Evolutionary conservation across 1,284 basidiomycete species (phyloP), one percentile per base, ranked within the genome.

Genomic region (Trametes polyzona): DNA sequence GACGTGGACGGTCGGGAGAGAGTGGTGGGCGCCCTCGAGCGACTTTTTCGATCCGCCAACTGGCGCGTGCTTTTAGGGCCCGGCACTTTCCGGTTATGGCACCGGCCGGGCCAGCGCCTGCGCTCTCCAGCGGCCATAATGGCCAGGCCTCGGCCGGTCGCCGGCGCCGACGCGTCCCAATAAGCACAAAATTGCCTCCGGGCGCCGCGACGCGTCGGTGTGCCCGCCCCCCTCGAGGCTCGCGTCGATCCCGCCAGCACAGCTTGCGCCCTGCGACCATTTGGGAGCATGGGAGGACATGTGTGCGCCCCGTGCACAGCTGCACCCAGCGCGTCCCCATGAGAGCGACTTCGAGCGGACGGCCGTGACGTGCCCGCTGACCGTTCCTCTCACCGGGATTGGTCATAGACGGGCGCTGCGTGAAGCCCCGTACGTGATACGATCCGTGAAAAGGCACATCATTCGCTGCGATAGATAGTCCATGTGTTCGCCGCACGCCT

Each of bases 1-100:
- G 57, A 68, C 55, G 65, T 67, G 58, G 61, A 63, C 65, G 63
- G 60, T 63, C 65, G 63, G 57, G 61, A 49, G 59, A 59, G 55
- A 61, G 54, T 48, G 52, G 63, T 61, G 65, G 59, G 63, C 53
- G 47, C 48, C 56, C 59, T 66, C 66, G 61, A 46, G 53, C 61
- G 58, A 64, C 60, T 65, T 66, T 68, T 68, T 63, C 59, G 56
- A 21, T 33, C 30, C 40, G 47, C 59, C 47, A 58, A 54, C 39
- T 36, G 49, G 61, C 66, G 63, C 61, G 65, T 67, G 64, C 62
- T 63, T 59, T 63, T 58, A 50, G 57, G 48, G 23, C 33, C 50
- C 57, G 56, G 61, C 56, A 41, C 29, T 21, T 27, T 37, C 56
- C 58, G 56, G 44, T 39, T 29, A 8, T 23, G 35, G 23, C 40